A percentile compares a stretch with the other conserved stretches of the same genome.
Evolutionary conservation across 2,329 filamentous ascomycete species (phyloP).

Genomic region (Colletotrichum lentis): DNA sequence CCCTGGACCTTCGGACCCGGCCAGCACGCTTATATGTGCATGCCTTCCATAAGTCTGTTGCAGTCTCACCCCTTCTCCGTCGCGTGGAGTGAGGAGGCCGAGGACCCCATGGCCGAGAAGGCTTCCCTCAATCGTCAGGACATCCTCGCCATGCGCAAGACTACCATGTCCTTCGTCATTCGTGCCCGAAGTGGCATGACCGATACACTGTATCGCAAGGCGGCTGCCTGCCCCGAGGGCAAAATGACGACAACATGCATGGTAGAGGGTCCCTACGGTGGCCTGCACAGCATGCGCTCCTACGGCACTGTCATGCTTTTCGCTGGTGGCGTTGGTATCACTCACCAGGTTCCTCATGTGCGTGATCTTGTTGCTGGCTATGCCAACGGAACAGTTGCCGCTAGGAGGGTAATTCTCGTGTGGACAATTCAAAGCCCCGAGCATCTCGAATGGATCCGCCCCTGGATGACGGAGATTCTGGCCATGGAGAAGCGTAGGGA

Average conservation of each 20-base stretch:
- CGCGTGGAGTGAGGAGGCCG: constrained; percentile 76
- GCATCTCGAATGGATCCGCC: constrained; percentile 83
- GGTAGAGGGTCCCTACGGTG: constrained; percentile 81
- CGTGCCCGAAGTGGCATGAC: constrained; percentile 79
- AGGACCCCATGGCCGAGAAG: constrained; percentile 60
- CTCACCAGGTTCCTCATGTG: constrained; percentile 79
- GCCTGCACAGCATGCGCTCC: constrained; percentile 73
- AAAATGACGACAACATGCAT: constrained; percentile 70
- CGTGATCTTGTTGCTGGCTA: constrained; percentile 75
- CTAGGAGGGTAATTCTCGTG: constrained; percentile 75
- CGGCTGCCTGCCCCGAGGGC: constrained; percentile 67
- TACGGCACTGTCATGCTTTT: constrained; percentile 83
- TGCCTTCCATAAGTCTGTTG: constrained; percentile 75
- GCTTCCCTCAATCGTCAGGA: constrained; percentile 68
- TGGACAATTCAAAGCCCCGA: constrained; percentile 84
- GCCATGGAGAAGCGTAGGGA: constrained; percentile 78
- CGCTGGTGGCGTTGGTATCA: constrained; percentile 82
- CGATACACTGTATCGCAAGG: constrained; percentile 72
- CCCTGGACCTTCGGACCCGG: constrained; percentile 80
- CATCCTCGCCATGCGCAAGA: constrained; percentile 67
- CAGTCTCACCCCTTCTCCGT: constrained; percentile 83
- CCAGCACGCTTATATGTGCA: constrained; percentile 82
- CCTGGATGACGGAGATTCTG: constrained; percentile 84
- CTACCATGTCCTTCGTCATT: constrained; percentile 75
- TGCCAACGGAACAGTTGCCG: constrained; percentile 73